Percentiles rank a stretch among this genome's conserved stretches.
Conservation (phyloP, 129 eudicot genomes). For the Centaurea solstitialis region DNA sequence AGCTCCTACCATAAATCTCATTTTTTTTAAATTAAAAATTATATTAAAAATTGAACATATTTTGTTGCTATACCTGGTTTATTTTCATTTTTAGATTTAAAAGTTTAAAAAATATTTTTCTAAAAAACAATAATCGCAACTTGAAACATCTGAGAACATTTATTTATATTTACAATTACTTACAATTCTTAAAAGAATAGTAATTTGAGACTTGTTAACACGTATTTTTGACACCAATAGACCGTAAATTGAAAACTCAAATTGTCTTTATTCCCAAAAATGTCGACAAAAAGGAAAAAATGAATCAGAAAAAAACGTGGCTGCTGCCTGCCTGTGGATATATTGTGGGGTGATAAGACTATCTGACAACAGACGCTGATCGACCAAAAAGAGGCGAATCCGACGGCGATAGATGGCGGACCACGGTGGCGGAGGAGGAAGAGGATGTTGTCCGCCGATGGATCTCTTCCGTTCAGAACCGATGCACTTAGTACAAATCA, state of each 20-base stretch:
- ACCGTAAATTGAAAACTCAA: background rate
- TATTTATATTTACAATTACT: too few relatives aligned
- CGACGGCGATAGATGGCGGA: conserved; percentile 39
- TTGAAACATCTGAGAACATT: too few relatives aligned
- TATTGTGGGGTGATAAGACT: conserved; percentile 16
- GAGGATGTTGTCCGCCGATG: conserved; percentile 90
- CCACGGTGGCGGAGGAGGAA: conserved; percentile 36
- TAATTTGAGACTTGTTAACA: too few relatives aligned
- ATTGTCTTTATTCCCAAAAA: too few relatives aligned
- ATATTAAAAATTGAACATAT: too few relatives aligned
- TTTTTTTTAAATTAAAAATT: too few relatives aligned
- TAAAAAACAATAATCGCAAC: too few relatives aligned
- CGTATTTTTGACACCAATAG: background rate
- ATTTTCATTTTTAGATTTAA: too few relatives aligned
- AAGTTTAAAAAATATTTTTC: too few relatives aligned
- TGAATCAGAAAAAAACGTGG: conserved; percentile 11
- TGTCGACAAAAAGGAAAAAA: background rate
- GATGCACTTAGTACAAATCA: conserved; percentile 90
- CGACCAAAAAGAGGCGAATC: conserved; percentile 22
- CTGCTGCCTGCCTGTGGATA: background rate
- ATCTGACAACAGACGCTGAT: conserved; percentile 17
- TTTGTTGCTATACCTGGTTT: too few relatives aligned
- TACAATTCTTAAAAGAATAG: too few relatives aligned
- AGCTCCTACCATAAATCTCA: too few relatives aligned
- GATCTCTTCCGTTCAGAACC: conserved; percentile 91